These are phyloP conservation scores for Debaryomyces robertsiae DNA, from an alignment of 1,139 yeast species.

Conservation along the genomic window DNA sequence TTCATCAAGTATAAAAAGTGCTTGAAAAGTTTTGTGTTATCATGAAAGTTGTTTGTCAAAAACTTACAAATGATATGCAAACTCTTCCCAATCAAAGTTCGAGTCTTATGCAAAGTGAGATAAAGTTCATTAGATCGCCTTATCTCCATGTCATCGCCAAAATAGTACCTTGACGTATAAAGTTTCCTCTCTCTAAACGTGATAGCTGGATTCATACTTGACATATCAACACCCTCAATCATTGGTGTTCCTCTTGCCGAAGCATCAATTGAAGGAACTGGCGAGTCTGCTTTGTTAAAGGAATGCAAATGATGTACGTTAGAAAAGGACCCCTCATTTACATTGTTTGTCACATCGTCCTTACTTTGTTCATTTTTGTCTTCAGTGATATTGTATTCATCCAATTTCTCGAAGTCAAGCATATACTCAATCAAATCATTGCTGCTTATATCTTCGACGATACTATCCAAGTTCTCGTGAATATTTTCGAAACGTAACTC, in stretches of 20 bases:
- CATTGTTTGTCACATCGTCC: slow-evolving; percentile 23
- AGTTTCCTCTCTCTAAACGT: slow-evolving; percentile 63
- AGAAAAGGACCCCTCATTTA: slow-evolving; percentile 4
- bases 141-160: slow-evolving; percentile 51
- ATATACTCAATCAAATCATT: slow-evolving; percentile 21
- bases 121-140: slow-evolving; percentile 58
- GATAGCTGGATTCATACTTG: slow-evolving; percentile 47
- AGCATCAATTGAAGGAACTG: slow-evolving; percentile 27
- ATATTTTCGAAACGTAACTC: slow-evolving; percentile 32
- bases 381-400: slow-evolving; percentile 13
- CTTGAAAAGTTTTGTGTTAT: slow-evolving; percentile 70
- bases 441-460: slow-evolving; percentile 41
- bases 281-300: slow-evolving; percentile 11
- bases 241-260: slow-evolving; percentile 45
- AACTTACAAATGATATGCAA: slow-evolving; percentile 62
- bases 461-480: slow-evolving; percentile 40
- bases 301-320: slow-evolving; percentile 1
- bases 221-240: slow-evolving; percentile 46
- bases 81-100: slow-evolving; percentile 65
- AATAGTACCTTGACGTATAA: slow-evolving; percentile 59
- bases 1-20: slow-evolving; percentile 67
- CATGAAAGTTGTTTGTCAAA: slow-evolving; percentile 54
- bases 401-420: slow-evolving; percentile 22
- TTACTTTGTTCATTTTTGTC: slow-evolving; percentile 23
- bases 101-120: slow-evolving; percentile 59